Conservation (phyloP, 2,329 filamentous ascomycete species). For the Lasiodiplodia sp. region DNA sequence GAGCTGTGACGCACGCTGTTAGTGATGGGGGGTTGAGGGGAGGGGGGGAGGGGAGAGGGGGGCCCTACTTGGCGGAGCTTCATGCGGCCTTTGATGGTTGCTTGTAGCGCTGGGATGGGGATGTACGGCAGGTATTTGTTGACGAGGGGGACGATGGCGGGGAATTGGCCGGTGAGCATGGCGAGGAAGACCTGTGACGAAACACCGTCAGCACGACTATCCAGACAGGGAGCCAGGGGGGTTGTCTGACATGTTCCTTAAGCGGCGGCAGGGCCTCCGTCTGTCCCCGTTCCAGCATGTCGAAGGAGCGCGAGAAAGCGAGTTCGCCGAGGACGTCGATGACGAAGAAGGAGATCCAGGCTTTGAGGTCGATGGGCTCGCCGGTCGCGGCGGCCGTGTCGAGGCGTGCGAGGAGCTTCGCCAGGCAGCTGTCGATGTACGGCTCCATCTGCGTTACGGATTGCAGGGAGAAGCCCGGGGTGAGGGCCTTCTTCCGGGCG, state of each 20-base stretch:
- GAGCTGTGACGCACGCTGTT: too few species aligned
- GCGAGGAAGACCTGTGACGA: conserved; percentile 7
- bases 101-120: conserved; percentile 12
- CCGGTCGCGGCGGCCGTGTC: background rate
- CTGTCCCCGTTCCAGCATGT: conserved; percentile 16
- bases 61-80: conserved; percentile 7
- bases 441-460: conserved; percentile 24
- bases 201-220: background rate
- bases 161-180: conserved; percentile 18
- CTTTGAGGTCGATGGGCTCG: conserved; percentile 23
- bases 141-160: conserved; percentile 11
- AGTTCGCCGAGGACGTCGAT: conserved; percentile 30
- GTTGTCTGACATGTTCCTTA: background rate
- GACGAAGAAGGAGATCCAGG: conserved; percentile 26
- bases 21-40: too few species aligned
- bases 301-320: conserved; percentile 21
- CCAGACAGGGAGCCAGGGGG: too few species aligned
- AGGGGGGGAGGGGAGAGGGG: too few species aligned
- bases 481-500: conserved; percentile 3
- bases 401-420: conserved; percentile 2
- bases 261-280: conserved; percentile 14
- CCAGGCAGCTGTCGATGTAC: conserved; percentile 18
- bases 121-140: conserved; percentile 5
- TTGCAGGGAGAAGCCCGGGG: conserved; percentile 25
- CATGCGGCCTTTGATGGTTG: background rate